Percentiles rank a stretch among this genome's conserved stretches.
These are phyloP conservation scores for Penicillium sp. DNA, from an alignment of 2,329 filamentous ascomycete genomes.

Conservation along the genomic window DNA sequence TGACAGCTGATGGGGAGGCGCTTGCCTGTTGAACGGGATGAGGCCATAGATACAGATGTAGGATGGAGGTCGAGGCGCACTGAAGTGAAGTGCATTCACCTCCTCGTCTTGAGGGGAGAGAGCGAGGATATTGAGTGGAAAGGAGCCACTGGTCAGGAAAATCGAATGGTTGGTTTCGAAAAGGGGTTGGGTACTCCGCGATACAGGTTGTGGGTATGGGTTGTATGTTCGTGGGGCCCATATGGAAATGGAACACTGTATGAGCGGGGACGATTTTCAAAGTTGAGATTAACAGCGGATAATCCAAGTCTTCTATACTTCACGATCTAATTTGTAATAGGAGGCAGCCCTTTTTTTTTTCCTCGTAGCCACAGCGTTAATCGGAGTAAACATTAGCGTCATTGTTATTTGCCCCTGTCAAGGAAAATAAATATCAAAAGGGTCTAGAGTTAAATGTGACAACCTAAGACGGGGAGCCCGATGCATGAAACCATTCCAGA, in stretches of 20 bases:
- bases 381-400: background rate
- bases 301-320: conserved; percentile 3
- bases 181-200: background rate
- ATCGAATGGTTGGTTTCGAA: background rate
- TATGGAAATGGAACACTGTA: background rate
- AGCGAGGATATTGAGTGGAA: background rate
- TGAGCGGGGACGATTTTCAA: background rate
- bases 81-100: background rate
- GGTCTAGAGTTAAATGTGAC: background rate
- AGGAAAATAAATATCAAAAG: background rate
- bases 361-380: background rate
- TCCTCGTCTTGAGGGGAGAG: background rate
- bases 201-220: conserved; percentile 1
- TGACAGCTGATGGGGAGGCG: conserved; percentile 43
- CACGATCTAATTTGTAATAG: background rate
- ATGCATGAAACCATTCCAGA: conserved; percentile 8
- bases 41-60: conserved; percentile 25
- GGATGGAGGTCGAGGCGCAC: background rate
- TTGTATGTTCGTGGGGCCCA: background rate
- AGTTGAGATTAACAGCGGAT: background rate
- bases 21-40: conserved; percentile 31
- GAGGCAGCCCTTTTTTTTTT: conserved; percentile 4
- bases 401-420: conserved; percentile 4
- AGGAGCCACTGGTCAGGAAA: background rate
- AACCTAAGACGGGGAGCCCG: conserved; percentile 3